Base-by-base conservation (phyloP, 768 basidiomycete genomes). In the Xerocomus brunneocitrinus region DNA sequence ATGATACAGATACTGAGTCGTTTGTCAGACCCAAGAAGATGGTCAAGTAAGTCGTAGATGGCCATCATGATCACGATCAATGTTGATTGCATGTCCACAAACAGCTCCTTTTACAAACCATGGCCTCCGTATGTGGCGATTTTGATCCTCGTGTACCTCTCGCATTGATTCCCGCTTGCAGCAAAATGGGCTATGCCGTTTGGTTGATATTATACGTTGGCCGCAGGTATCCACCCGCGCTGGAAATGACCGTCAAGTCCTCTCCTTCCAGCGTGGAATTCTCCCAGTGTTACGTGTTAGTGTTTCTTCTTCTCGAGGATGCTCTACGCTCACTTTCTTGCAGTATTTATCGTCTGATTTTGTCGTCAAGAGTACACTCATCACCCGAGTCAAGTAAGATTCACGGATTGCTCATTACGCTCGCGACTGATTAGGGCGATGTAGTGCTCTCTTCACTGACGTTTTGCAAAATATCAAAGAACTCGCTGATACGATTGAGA, bases 261-360 rank as follows among this genome's bases (percentile, higher is more conserved):
- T 86, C 8, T 85, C 85, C 2, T 87, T 87, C 53, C 82, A 86
- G 55, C 67, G 76, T 27, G 83, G 79, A 0, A 74, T 77, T 55
- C 58, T 85, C 6, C 79, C 79, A 0, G 56, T 86, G 16, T 64
- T 86, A n/a, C 68, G 75, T 32, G 84, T 83, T 54, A 39, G 67
- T 54, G 8, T 5, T 16, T 9, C 16, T 30, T 27, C 6, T 38
- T 28, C 19, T 34, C 1, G 16, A 8, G 4, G 4, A 30, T 5
- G 24, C 10, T 16, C n/a, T 16, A 1, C 2, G 8, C 50, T 58
- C 48, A 58, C 50, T 4, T 49, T 14, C 38, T 16, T 40, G 16
- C 41, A 85, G 82, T 84, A 83, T 62, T 65, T 82, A 38, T 75
- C 84, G 0, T 84, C 84, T 8, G 78, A 81, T 19, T 76, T 78